Conservation (phyloP, 2,329 filamentous ascomycete genomes). For the Cercospora sesami region DNA sequence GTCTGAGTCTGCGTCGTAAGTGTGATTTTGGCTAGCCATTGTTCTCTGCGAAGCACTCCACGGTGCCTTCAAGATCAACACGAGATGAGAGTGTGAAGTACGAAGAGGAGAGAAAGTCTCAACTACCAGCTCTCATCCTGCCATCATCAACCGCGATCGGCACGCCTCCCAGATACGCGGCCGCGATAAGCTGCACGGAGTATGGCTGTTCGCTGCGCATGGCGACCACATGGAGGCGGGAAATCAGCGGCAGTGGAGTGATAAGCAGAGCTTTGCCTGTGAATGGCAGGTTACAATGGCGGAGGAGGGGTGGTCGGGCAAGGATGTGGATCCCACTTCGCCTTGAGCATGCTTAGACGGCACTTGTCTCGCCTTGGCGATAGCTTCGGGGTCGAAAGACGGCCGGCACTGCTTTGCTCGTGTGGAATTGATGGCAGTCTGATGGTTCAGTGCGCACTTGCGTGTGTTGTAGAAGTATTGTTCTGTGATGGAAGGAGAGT, state of each 20-base stretch:
- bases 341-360: constrained; percentile 12
- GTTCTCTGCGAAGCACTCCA: background rate
- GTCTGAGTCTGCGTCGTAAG: constrained; percentile 25
- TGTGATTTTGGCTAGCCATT: background rate
- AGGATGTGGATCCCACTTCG: constrained; percentile 1
- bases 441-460: no score
- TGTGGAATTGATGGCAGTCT: background rate
- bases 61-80: background rate
- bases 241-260: background rate
- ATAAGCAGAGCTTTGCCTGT: constrained; percentile 16
- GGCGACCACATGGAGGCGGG: constrained; percentile 7
- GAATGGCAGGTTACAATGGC: constrained; percentile 11
- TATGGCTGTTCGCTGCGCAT: background rate
- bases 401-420: background rate
- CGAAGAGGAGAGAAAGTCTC: background rate
- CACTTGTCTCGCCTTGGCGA: constrained; percentile 13
- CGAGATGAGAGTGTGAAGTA: no score
- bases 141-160: background rate
- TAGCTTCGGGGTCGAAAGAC: background rate
- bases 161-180: background rate
- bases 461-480: no score
- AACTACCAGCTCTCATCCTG: background rate
- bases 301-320: constrained; percentile 13
- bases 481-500: background rate
- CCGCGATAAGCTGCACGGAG: constrained; percentile 1